Conservation (phyloP, 2,329 filamentous ascomycete genomes). For the Ceratocystis ficicola region DNA sequence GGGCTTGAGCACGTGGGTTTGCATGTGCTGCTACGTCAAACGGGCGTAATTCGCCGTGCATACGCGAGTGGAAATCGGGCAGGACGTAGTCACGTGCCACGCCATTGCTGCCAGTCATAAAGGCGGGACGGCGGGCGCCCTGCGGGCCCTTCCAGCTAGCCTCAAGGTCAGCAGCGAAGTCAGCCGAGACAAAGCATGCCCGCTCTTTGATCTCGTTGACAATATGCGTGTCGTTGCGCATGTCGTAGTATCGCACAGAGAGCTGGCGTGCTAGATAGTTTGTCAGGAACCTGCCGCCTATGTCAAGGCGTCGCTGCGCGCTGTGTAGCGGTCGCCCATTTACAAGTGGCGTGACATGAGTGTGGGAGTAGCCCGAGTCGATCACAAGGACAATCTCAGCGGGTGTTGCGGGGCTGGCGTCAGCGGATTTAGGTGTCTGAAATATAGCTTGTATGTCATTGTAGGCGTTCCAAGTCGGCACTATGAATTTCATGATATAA, state of each 20-base stretch:
- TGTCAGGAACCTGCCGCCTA: conserved; percentile 86
- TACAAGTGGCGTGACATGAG: conserved; percentile 77
- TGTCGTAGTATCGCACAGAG: conserved; percentile 84
- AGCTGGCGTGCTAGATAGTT: conserved; percentile 85
- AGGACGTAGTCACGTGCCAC: conserved; percentile 86
- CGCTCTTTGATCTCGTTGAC: conserved; percentile 95
- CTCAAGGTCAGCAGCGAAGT: conserved; percentile 70
- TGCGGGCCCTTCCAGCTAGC: conserved; percentile 68
- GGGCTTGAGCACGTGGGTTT: conserved; percentile 29
- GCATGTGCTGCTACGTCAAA: conserved; percentile 58
- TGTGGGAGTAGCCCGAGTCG: conserved; percentile 87
- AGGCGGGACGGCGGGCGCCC: conserved; percentile 40
- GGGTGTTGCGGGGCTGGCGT: conserved; percentile 36
- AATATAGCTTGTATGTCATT: conserved; percentile 62
- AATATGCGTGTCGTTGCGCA: conserved; percentile 85
- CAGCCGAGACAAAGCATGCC: conserved; percentile 66
- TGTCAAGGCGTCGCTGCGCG: conserved; percentile 71
- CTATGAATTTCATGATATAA: conserved; percentile 32
- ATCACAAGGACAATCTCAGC: conserved; percentile 77
- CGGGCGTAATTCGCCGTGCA: conserved; percentile 58
- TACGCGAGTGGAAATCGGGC: conserved; percentile 57
- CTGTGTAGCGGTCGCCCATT: conserved; percentile 67
- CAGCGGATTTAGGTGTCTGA: conserved; percentile 42
- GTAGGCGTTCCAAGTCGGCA: conserved; percentile 66
- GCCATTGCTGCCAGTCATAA: conserved; percentile 37